Evolutionary conservation across 352 stramenopile species (phyloP).

Genomic region (Pythium sp.): DNA sequence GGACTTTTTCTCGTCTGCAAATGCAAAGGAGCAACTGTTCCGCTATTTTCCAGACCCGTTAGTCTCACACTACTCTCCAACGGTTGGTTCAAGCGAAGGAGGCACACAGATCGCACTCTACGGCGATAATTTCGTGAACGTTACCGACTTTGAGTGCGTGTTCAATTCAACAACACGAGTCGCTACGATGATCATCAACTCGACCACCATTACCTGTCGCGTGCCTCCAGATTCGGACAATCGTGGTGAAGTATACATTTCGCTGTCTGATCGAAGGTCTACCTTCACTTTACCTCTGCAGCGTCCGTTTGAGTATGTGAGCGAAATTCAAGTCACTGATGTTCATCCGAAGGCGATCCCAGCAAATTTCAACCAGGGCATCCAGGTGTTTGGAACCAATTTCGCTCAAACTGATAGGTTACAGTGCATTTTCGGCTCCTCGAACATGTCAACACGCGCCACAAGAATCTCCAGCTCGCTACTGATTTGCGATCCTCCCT

Average conservation of each 20-base stretch:
- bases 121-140: constrained; percentile 27
- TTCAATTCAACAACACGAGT: constrained; percentile 23
- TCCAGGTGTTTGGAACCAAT: constrained; percentile 26
- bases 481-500: constrained; percentile 26
- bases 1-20: constrained; percentile 30
- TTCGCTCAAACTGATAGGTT: constrained; percentile 25
- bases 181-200: constrained; percentile 24
- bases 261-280: constrained; percentile 20
- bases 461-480: constrained; percentile 29
- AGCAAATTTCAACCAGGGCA: constrained; percentile 31
- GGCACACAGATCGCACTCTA: constrained; percentile 32
- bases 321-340: constrained; percentile 17
- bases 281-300: constrained; percentile 24
- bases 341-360: constrained; percentile 25
- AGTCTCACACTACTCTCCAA: constrained; percentile 27
- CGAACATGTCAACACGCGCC: not conserved
- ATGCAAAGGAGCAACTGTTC: constrained; percentile 17
- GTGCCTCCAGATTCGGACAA: constrained; percentile 17
- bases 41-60: constrained; percentile 22
- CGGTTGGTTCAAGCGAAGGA: constrained; percentile 27
- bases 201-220: constrained; percentile 25
- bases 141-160: constrained; percentile 27
- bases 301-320: constrained; percentile 31
- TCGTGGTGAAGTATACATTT: constrained; percentile 15
- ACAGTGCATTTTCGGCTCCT: constrained; percentile 24